Conservation (phyloP, 2,329 filamentous ascomycete genomes). For the Colletotrichum eleusines region DNA sequence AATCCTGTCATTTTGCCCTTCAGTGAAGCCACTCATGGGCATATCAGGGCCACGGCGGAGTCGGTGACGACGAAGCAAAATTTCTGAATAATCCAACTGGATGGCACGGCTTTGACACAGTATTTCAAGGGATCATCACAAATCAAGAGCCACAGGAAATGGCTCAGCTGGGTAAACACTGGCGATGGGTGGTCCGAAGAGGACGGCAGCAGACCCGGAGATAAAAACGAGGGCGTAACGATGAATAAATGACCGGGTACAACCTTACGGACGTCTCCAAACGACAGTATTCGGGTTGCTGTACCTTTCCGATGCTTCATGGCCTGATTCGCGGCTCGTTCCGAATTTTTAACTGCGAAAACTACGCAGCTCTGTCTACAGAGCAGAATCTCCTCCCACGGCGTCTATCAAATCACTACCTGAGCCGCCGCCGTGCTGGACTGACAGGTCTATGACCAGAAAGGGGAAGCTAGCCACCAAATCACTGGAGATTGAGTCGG, state of each 20-base stretch:
- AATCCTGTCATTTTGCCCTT: background rate
- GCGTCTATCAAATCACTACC: background rate
- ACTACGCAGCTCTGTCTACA: background rate
- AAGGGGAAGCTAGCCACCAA: background rate
- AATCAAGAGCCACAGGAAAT: too few relatives aligned
- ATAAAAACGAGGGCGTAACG: too few relatives aligned
- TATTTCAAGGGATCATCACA: too few relatives aligned
- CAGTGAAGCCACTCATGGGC: background rate
- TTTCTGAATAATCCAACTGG: too few relatives aligned
- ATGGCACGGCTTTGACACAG: too few relatives aligned
- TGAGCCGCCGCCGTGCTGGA: background rate
- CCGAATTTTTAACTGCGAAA: background rate
- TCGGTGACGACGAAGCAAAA: too few relatives aligned
- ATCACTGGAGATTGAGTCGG: background rate
- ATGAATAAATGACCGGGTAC: background rate
- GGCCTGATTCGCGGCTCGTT: background rate
- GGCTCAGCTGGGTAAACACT: too few relatives aligned
- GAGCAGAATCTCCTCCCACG: background rate
- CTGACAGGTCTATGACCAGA: background rate
- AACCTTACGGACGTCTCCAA: too few relatives aligned
- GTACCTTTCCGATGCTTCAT: background rate
- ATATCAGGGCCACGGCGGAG: too few relatives aligned
- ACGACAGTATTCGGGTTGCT: too few relatives aligned
- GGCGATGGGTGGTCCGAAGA: too few relatives aligned
- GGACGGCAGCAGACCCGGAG: too few relatives aligned